phyloP scores from a whole-genome alignment of 495 filamentous ascomycete species.

The Entonaema liquescens region DNA sequence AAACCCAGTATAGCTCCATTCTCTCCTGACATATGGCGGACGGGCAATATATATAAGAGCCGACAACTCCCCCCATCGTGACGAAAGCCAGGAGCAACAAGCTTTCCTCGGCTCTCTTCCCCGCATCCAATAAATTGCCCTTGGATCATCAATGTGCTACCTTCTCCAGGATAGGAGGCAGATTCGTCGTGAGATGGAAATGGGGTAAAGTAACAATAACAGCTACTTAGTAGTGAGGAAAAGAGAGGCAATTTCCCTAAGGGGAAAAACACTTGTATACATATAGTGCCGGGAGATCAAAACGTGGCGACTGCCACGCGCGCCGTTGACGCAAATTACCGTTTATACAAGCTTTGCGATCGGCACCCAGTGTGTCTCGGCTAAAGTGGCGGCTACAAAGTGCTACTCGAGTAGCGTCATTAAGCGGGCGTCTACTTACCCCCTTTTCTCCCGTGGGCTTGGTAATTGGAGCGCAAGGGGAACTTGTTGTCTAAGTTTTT shows the following conservation, averaged over 20 bases:
- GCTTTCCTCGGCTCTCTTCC: conserved; percentile 16
- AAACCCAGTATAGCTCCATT: neutral
- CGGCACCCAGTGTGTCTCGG: conserved; percentile 5
- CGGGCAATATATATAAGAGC: conserved; percentile 20
- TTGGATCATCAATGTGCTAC: conserved; percentile 23
- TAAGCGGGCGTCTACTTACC: conserved; percentile 1
- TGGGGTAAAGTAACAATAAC: conserved; percentile 20
- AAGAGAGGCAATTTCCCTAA: conserved; percentile 4
- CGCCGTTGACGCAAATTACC: conserved; percentile 17
- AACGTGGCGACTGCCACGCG: conserved; percentile 20
- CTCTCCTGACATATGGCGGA: neutral
- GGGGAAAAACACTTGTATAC: conserved; percentile 15
- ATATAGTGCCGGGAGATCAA: conserved; percentile 12
- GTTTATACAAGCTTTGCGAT: conserved; percentile 36
- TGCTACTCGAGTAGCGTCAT: conserved; percentile 14
- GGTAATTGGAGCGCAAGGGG: conserved; percentile 20
- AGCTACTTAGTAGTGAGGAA: neutral
- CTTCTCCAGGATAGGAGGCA: neutral
- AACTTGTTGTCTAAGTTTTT: neutral
- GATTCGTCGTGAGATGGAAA: conserved; percentile 4
- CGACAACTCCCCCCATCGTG: conserved; percentile 14
- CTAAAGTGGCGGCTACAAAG: conserved; percentile 16
- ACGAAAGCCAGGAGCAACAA: conserved; percentile 20
- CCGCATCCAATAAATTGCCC: conserved; percentile 28
- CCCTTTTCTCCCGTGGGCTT: conserved; percentile 21